Base-by-base conservation (phyloP, 768 basidiomycete species). In the Lactifluus rugatus region DNA sequence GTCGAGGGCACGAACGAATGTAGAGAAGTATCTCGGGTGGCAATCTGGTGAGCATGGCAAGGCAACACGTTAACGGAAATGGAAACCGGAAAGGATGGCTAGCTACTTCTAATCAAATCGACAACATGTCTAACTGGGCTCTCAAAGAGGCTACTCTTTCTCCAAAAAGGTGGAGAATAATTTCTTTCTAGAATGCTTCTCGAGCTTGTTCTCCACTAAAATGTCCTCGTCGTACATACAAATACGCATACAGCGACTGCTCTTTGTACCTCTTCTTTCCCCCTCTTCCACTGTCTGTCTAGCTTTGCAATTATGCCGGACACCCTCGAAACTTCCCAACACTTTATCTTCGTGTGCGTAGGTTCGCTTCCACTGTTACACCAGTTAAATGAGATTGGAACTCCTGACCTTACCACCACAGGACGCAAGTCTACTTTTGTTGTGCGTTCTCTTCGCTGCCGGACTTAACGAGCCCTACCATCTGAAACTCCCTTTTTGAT, bases 341-440 rank as follows among this genome's bases (percentile, higher is more conserved):
- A 87, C 69, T 88, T 88, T 70, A 87, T 89, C 71, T 87, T 84
- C 73, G 82, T 87, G 78, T 76, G 68, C 56, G 78, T 74, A 14
- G 34, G 26, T 46, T 59, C 42, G 25, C 13, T 3, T 44, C 57
- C 25, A 46, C 47, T 11, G 1, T 23, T 19, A 13, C 21, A 1
- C 9, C 36, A 37, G 9, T 2, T 17, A 11, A 9, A n/a, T n/a
- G n/a, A n/a, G n/a, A n/a, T n/a, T 52, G 34, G 34, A 17, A 36
- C 47, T 41, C 21, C 28, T 45, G 34, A 39, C 26, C 25, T n/a
- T 11, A 54, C 39, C 16, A 26, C 53, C 16, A 26, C 53, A 78
- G 77, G 52, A 77, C 78, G 37, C 87, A 90, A 73, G 79, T 89
- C 70, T 87, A 88, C 75, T 89, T 90, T 72, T 89, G 87, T 76